Base-by-base conservation (phyloP, 176 grass and related monocot species). In the Lolium perenne region DNA sequence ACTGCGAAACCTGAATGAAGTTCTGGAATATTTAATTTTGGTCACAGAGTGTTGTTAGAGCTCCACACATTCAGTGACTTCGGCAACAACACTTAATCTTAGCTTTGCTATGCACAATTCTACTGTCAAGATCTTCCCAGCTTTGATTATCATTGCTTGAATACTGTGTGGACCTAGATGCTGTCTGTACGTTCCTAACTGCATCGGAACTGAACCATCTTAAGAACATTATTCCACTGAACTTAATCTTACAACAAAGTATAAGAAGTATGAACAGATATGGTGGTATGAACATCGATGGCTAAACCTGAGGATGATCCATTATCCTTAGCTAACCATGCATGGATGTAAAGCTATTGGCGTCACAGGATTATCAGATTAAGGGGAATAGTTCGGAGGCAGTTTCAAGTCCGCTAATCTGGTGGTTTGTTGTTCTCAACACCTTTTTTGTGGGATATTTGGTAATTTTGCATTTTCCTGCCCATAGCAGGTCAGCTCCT, bases 121-220 rank as follows among this genome's bases (percentile, higher is more conserved):
- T 66, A 9, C 54, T 59, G 38, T 71, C 7, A 65, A 65, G 21
- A 49, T 47, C 41, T 46, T 80, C 56, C 57, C 46, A 87, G 43
- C 43, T 29, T 75, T 10, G 26, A 54, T 16, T 48, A 2, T 23
- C 53, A 3, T 29, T 56, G 23, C 50, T 10, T 26, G 13, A 78
- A 74, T 14, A 15, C 43, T 23, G 3, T 71, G 35, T 40, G 66
- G 66, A 69, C 7, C 15, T 7, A 41, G 26, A 38, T 38, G 29
- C 2, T 47, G 45, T 48, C 21, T 40, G 66, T 3, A 74, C 46
- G 21, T 49, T 74, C 21, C 71, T 74, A 74, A 49, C 6, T 49
- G 71, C 21, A 40, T 71, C 18, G 1, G 18, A 38, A 45, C 38
- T 45, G 18, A 74, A 49, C 45, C 49, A 16, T 49, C 2, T 0